Percentiles rank a stretch among this genome's conserved stretches.
These are phyloP conservation scores for Oleoguttula mirabilis DNA, from an alignment of 495 filamentous ascomycete species.

Conservation along the genomic window DNA sequence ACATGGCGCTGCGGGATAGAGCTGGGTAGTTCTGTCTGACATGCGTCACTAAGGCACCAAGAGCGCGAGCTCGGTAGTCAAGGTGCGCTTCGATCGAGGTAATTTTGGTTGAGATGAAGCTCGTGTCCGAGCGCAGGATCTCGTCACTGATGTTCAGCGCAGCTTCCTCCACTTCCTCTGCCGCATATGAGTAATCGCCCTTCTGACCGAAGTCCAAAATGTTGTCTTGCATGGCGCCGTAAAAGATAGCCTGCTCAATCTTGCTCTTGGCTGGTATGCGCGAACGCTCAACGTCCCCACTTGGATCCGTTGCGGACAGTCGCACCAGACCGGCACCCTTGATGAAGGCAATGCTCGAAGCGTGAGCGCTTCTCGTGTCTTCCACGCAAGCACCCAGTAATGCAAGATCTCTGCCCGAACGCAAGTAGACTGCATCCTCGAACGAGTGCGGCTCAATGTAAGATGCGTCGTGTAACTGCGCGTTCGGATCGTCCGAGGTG, in stretches of 20 bases:
- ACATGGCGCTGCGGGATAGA: slow-evolving; percentile 52
- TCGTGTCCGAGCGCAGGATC: slow-evolving; percentile 61
- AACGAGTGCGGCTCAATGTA: slow-evolving; percentile 45
- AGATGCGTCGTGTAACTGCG: slow-evolving; percentile 55
- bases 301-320: slow-evolving; percentile 43
- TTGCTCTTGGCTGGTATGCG: slow-evolving; percentile 69
- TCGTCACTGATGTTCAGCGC: slow-evolving; percentile 69
- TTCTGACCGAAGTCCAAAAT: slow-evolving; percentile 63
- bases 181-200: slow-evolving; percentile 48
- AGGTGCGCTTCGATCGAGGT: slow-evolving; percentile 74
- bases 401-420: slow-evolving; percentile 48
- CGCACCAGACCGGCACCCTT: slow-evolving; percentile 71
- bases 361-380: slow-evolving; percentile 30
- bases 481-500: slow-evolving; percentile 44
- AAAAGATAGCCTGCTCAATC: slow-evolving; percentile 90
- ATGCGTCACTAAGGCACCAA: slow-evolving; percentile 58
- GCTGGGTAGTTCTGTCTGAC: slow-evolving; percentile 43
- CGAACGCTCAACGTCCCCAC: slow-evolving; percentile 29
- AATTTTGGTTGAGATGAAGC: slow-evolving; percentile 55
- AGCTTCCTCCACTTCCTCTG: slow-evolving; percentile 61
- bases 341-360: slow-evolving; percentile 58
- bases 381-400: slow-evolving; percentile 44
- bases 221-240: slow-evolving; percentile 61
- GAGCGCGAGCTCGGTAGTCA: slow-evolving; percentile 50
- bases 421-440: slow-evolving; percentile 75